Percentiles rank a stretch among this genome's conserved stretches.
Conservation (phyloP, 805 yeast species). For the Ogataea nitratoaversa region DNA sequence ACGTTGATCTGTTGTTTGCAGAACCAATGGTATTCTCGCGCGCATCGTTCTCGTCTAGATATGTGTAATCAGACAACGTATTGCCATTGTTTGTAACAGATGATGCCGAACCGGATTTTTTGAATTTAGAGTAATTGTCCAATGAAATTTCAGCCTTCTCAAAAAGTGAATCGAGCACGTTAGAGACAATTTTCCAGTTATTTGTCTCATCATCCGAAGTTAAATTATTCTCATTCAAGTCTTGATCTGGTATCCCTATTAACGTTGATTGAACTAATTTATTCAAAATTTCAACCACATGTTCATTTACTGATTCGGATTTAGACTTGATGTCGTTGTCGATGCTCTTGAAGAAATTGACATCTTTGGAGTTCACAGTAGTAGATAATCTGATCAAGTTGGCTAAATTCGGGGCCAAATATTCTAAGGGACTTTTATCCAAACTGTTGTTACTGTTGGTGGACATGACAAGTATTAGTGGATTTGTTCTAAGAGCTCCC, state of each 20-base stretch:
- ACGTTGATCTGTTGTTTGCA: constrained; percentile 5
- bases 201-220: constrained; percentile 32
- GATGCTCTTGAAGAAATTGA: constrained; percentile 66
- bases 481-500: too few species aligned
- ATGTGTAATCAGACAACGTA: constrained; percentile 33
- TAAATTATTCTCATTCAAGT: constrained; percentile 24
- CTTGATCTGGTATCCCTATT: constrained; percentile 23
- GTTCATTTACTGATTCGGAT: constrained; percentile 37
- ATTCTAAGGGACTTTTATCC: constrained; percentile 15
- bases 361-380: constrained; percentile 72
- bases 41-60: constrained; percentile 51
- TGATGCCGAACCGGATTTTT: constrained; percentile 2
- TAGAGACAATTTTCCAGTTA: constrained; percentile 60
- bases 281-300: constrained; percentile 44
- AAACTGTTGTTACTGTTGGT: too few species aligned
- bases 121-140: constrained; percentile 38
- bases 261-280: constrained; percentile 31
- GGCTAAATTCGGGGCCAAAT: constrained; percentile 44
- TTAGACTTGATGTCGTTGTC: constrained; percentile 44
- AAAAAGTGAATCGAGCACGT: constrained; percentile 61
- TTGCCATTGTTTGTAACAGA: constrained; percentile 1
- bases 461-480: too few species aligned
- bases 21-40: constrained; percentile 6
- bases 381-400: constrained; percentile 61
- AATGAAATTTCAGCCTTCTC: constrained; percentile 73